phyloP scores from a whole-genome alignment of 2,329 filamentous ascomycete species.

The Fusarium clavum region DNA sequence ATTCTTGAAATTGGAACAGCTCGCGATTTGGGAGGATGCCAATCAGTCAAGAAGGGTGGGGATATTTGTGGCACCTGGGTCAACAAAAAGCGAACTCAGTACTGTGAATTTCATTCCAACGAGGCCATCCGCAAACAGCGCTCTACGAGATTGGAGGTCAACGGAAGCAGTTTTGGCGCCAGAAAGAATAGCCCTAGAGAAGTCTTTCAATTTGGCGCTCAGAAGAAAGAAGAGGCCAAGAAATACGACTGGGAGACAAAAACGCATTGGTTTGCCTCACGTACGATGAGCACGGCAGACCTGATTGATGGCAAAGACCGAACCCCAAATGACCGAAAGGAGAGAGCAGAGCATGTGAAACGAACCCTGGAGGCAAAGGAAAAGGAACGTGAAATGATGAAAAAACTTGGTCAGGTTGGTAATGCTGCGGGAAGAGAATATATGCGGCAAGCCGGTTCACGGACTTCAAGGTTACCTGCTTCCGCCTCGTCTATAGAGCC shows the following conservation, averaged over 20 bases:
- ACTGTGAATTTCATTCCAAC: slow-evolving; percentile 93
- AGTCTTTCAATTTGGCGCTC: slow-evolving; percentile 15
- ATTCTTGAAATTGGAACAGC: slow-evolving; percentile 89
- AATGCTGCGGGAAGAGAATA: slow-evolving; percentile 77
- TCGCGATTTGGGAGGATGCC: slow-evolving; percentile 89
- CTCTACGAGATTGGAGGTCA: slow-evolving; percentile 80
- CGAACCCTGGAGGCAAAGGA: slow-evolving; percentile 74
- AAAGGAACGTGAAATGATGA: slow-evolving; percentile 78
- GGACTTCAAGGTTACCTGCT: slow-evolving; percentile 13
- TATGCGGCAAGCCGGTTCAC: slow-evolving; percentile 61
- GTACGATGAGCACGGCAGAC: slow-evolving; percentile 65
- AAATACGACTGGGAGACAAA: slow-evolving; percentile 70
- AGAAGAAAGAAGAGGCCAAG: slow-evolving; percentile 36
- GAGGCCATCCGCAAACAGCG: slow-evolving; percentile 77
- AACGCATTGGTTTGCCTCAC: slow-evolving; percentile 65
- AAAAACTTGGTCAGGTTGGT: slow-evolving; percentile 72
- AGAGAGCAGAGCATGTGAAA: slow-evolving; percentile 74
- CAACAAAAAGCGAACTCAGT: slow-evolving; percentile 86
- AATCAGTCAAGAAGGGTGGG: slow-evolving; percentile 85
- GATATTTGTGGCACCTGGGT: slow-evolving; percentile 85
- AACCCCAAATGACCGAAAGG: slow-evolving; percentile 67
- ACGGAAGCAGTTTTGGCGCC: slow-evolving; percentile 68
- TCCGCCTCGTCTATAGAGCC: slow-evolving; percentile 32
- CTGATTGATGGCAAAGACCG: slow-evolving; percentile 74
- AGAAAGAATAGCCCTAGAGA: slow-evolving; percentile 50